phyloP scores from a whole-genome alignment of 306 rosid genomes.

The Prinsepia uniflora region DNA sequence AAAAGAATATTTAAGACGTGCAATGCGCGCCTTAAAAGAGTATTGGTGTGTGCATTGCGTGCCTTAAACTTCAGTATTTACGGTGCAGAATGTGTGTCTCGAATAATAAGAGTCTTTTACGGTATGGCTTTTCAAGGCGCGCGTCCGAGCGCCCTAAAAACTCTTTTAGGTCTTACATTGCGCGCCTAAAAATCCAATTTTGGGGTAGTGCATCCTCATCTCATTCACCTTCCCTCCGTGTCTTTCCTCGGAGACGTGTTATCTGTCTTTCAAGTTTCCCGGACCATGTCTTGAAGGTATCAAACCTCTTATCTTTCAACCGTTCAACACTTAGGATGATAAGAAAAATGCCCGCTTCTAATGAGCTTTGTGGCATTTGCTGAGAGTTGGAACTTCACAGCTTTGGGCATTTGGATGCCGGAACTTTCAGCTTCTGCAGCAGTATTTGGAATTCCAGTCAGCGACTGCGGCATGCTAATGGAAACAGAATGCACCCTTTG shows the following conservation, averaged over 20 bases:
- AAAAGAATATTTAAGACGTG: no score
- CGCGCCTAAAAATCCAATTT: no score
- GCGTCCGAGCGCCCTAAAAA: no score
- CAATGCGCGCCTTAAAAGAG: no score
- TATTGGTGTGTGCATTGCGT: no score
- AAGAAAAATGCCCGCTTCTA: conserved; percentile 6
- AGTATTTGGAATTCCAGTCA: conserved; percentile 24
- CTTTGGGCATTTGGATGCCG: conserved; percentile 22
- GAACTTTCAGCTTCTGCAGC: background rate
- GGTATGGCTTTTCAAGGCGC: no score
- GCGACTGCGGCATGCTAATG: conserved; percentile 72
- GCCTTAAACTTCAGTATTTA: no score
- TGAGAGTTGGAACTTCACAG: conserved; percentile 57
- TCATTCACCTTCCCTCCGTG: conserved; percentile 16
- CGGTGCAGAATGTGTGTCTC: no score
- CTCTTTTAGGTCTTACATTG: no score
- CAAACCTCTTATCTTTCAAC: conserved; percentile 56
- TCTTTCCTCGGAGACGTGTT: conserved; percentile 56
- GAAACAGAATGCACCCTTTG: conserved; percentile 47
- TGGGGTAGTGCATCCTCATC: conserved; percentile 33
- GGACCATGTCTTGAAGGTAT: conserved; percentile 79
- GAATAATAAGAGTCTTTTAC: no score
- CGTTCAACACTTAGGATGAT: conserved; percentile 34
- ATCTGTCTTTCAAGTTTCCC: conserved; percentile 71
- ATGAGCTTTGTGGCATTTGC: conserved; percentile 47